Evolutionary conservation across 352 stramenopile genomes (phyloP).

Genomic region (Blastocystis sp.): DNA sequence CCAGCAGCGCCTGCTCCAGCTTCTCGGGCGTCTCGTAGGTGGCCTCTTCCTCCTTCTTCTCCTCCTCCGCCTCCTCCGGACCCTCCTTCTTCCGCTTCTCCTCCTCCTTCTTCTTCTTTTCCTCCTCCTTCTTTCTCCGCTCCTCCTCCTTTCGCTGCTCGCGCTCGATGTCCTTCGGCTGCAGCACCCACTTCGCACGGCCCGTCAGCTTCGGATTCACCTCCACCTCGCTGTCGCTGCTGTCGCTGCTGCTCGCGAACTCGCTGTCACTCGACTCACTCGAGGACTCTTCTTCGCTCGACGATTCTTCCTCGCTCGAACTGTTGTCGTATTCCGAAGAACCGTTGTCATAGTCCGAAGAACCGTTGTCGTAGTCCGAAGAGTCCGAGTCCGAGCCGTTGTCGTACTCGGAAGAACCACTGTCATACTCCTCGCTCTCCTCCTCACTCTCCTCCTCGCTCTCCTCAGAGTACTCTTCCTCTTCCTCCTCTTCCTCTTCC

Average conservation of each 20-base stretch:
- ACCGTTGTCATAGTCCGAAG: background rate
- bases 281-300: background rate
- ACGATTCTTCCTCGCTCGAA: background rate
- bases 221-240: slow-evolving; percentile 43
- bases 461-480: background rate
- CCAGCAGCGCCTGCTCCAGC: background rate
- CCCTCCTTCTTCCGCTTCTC: background rate
- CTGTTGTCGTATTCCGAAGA: background rate
- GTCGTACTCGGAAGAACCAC: background rate
- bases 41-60: background rate
- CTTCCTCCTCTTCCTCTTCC: background rate
- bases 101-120: slow-evolving; percentile 45
- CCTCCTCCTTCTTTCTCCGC: background rate
- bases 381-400: slow-evolving; percentile 9
- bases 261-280: slow-evolving; percentile 9
- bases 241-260: slow-evolving; percentile 10
- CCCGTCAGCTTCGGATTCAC: slow-evolving; percentile 40
- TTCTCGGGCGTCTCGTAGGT: slow-evolving; percentile 33
- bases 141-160: background rate
- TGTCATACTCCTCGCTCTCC: background rate
- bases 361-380: background rate
- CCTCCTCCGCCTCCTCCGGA: background rate
- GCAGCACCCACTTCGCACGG: slow-evolving; percentile 46
- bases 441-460: background rate
- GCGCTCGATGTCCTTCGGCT: slow-evolving; percentile 22